phyloP scores from a whole-genome alignment of 352 stramenopile species.

The Aphanomyces astaci region DNA sequence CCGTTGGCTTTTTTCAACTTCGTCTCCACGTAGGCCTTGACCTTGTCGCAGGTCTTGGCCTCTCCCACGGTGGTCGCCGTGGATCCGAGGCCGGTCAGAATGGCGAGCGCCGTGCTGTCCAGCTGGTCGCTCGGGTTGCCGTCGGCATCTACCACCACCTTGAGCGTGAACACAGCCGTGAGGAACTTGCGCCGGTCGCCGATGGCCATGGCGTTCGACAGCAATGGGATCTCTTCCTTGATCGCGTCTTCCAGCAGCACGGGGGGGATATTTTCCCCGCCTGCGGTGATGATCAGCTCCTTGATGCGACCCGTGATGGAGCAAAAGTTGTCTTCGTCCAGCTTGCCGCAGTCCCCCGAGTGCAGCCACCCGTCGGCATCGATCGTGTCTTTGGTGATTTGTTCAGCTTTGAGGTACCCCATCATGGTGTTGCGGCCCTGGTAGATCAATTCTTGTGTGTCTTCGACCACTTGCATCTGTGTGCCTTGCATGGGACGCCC shows the following conservation, averaged over 20 bases:
- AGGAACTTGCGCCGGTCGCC: constrained; percentile 65
- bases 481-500: constrained; percentile 33
- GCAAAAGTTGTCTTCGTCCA: constrained; percentile 50
- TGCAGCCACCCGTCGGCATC: constrained; percentile 65
- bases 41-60: constrained; percentile 30
- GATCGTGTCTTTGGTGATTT: constrained; percentile 45
- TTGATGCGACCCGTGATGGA: constrained; percentile 73
- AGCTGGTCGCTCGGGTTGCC: constrained; percentile 40
- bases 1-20: constrained; percentile 27
- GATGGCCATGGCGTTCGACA: constrained; percentile 59
- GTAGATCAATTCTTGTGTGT: constrained; percentile 34
- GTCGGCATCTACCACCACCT: constrained; percentile 30
- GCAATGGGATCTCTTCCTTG: constrained; percentile 35
- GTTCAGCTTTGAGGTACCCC: constrained; percentile 57
- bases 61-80: constrained; percentile 44
- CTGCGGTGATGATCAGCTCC: constrained; percentile 73
- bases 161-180: constrained; percentile 46
- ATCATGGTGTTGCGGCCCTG: constrained; percentile 57
- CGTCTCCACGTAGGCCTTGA: constrained; percentile 37
- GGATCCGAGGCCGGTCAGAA: constrained; percentile 29
- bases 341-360: constrained; percentile 51
- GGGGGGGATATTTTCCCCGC: constrained; percentile 71
- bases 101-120: constrained; percentile 34
- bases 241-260: constrained; percentile 51
- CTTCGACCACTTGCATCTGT: constrained; percentile 32